Evolutionary conservation across 1,284 basidiomycete genomes (phyloP), one percentile per base, ranked within the genome.

Genomic region (Anthracocystis walkeri): DNA sequence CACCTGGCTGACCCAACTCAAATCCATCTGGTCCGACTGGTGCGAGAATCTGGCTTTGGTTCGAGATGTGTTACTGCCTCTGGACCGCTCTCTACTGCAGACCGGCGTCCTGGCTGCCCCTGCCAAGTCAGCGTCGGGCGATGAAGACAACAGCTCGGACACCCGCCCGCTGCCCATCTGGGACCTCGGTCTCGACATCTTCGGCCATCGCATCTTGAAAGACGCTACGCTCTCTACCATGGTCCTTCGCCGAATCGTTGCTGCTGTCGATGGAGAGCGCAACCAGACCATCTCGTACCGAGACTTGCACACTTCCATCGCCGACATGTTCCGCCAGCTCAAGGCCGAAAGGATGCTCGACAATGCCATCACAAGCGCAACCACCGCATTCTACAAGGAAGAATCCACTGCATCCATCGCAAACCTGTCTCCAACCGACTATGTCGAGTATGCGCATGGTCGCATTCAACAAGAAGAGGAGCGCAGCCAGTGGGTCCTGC

Each of bases 141-240:
- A 31, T 14, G 12, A 33, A 20, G 29, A 18, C 27, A 49, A 12
- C 27, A 56, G 20, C n/a, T 31, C 52, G 10, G 51, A 62, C 11
- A 29, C 18, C 12, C 27, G 42, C 18, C 61, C 41, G 18, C 58
- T 70, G 20, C 51, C 63, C 33, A 66, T 75, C 27, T 69, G 68
- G 65, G 71, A 81, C 2, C 70, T 82, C 8, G 65, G 69, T 44
- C 60, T 81, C 23, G 78, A 80, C 42, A 62, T 75, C 14, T 78
- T 81, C 42, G 76, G 66, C 49, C 68, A 81, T 57, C 53, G 61
- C 33, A 53, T 82, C 44, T 31, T 79, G 38, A 54, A 77, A n/a
- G 73, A 79, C 38, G 59, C 41, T 8, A 40, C 50, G 1, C 63
- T 82, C 8, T 44, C 58, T 12, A 20, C 33, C n/a, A 58, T 70